These are phyloP conservation scores for Ophiocordyceps camponoti-leonardi DNA, from an alignment of 2,329 filamentous ascomycete species.

Conservation along the genomic window DNA sequence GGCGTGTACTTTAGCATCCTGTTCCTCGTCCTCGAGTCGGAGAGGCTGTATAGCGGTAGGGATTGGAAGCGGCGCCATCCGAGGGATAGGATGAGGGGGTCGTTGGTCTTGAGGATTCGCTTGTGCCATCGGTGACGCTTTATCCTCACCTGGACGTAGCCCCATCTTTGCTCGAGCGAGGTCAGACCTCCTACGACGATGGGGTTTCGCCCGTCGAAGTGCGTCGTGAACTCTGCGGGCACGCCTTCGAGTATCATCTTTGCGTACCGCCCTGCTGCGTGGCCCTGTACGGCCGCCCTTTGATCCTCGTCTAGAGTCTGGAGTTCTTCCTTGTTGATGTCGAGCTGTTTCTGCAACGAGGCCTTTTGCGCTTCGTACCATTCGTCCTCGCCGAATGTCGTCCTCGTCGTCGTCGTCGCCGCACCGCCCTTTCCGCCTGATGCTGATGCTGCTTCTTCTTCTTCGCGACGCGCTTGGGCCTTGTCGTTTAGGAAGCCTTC, in stretches of 20 bases:
- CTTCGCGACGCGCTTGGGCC: constrained; percentile 54
- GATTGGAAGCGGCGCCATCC: constrained; percentile 94
- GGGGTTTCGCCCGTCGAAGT: constrained; percentile 69
- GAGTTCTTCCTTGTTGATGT: constrained; percentile 93
- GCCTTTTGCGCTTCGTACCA: constrained; percentile 98
- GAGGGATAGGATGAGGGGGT: constrained; percentile 90
- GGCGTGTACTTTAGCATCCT: constrained; percentile 98
- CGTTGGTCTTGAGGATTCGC: constrained; percentile 96
- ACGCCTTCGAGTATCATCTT: constrained; percentile 80
- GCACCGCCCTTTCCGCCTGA: background rate
- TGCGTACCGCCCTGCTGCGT: constrained; percentile 81
- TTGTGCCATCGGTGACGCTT: constrained; percentile 98
- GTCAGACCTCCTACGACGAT: constrained; percentile 84
- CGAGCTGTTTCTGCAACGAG: constrained; percentile 81
- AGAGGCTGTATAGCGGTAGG: constrained; percentile 84
- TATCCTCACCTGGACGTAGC: constrained; percentile 87
- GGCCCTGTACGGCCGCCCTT: constrained; percentile 71
- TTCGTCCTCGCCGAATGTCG: constrained; percentile 77
- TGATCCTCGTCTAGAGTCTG: constrained; percentile 73
- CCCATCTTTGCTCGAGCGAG: constrained; percentile 87
- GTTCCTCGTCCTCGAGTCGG: constrained; percentile 82
- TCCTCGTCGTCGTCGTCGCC: too few species aligned
- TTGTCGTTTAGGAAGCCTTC: constrained; percentile 91
- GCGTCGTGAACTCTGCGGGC: constrained; percentile 72
- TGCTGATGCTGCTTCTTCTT: too few species aligned